These are phyloP conservation scores for Monotropa hypopitys DNA, from an alignment of 179 eudicot genomes.

Conservation along the genomic window DNA sequence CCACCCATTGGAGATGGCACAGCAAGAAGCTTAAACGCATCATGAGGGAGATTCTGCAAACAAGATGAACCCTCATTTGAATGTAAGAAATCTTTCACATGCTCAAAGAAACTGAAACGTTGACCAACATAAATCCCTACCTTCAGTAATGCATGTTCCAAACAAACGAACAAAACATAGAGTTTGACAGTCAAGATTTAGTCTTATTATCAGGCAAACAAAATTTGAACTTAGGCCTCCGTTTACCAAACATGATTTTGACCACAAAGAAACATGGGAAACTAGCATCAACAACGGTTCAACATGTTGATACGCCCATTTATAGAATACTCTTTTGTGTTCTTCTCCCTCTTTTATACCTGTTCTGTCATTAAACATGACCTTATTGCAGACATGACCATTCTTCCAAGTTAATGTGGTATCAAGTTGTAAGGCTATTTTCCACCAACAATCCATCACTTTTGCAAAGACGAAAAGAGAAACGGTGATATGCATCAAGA, in stretches of 20 bases:
- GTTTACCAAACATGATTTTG: not conserved
- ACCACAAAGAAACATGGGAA: not conserved
- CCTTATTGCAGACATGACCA: not conserved
- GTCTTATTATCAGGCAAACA: not conserved
- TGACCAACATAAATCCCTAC: not conserved
- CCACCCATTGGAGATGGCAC: conserved; percentile 99
- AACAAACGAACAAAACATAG: not conserved
- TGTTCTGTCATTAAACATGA: not conserved
- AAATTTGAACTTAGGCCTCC: not conserved
- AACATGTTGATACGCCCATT: not conserved
- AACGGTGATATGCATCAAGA: not conserved
- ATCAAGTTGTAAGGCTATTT: not conserved
- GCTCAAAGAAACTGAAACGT: not conserved
- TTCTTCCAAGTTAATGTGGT: not conserved
- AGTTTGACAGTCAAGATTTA: not conserved
- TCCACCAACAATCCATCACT: not conserved
- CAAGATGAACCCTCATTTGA: not conserved
- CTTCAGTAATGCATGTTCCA: not conserved
- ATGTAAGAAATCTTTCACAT: not conserved
- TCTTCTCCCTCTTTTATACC: not conserved
- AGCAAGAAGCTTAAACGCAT: conserved; percentile 93
- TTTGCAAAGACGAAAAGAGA: not conserved
- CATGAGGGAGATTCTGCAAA: conserved; percentile 83
- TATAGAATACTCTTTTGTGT: not conserved
- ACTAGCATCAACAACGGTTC: not conserved